Base-by-base conservation (phyloP, 2,329 filamentous ascomycete genomes). In the Fusarium longipes region DNA sequence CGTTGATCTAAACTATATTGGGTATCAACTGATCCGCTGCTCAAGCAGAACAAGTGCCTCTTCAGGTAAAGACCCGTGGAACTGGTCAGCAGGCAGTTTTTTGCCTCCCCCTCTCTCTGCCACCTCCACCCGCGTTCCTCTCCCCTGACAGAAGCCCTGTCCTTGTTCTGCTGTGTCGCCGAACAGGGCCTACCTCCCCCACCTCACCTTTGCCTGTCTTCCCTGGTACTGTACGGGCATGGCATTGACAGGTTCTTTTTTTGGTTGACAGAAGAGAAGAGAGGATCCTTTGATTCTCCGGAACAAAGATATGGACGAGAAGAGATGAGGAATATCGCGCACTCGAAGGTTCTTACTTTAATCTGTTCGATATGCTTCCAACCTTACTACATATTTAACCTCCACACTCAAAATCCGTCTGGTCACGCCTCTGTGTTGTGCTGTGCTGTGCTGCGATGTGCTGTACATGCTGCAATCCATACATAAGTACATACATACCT, bases 91-190 rank as follows among this genome's bases (percentile, higher is more conserved):
- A 73, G 70, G 70, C 65, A 66, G 58, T 63, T 54, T 68, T 73
- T 73, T 68, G 70, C 70, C 70, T 68, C 70, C 70, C 70, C 70
- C 70, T 72, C 70, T 72, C 70, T 72, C 65, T 68, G 57, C 57
- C 68, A 71, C 65, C 57, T 70, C 70, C 65, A 70, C 67, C 62
- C 64, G 70, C 63, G 70, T 70, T 64, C 65, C 58, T 72, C 58
- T 49, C 68, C 70, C 70, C 70, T 71, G 70, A 68, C 60, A 70
- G 65, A 54, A 44, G 58, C 63, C 70, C 58, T 61, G 70, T 70
- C 70, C 70, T 64, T 72, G 70, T 67, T 65, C 54, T 65, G 67
- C 67, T 73, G 68, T 57, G 65, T 63, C 53, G 52, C 66, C 63
- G 65, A 57, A 58, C 50, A 72, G 55, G 59, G 49, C 65, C 63